Base-by-base conservation (phyloP, 176 grass and related monocot genomes). In the Dendrocalamus sinicus region DNA sequence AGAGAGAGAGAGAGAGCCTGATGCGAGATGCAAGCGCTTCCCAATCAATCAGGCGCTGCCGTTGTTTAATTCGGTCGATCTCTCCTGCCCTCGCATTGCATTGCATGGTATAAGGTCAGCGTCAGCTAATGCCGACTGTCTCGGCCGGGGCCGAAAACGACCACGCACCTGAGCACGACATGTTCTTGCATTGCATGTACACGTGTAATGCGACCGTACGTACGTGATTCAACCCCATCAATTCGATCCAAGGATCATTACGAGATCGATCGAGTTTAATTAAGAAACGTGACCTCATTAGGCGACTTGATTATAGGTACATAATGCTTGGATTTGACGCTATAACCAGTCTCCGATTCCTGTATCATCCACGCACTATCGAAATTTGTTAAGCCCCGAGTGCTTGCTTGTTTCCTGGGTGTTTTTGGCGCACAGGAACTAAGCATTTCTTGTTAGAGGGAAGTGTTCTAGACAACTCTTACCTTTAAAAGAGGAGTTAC, bases 41-140 rank as follows among this genome's bases (percentile, higher is more conserved):
- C 28, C 26, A 28, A 20, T 35, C 26, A 28, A 20, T 35, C 63
- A 14, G 63, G 83, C 83, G 73, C 59, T 73, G 64, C 51, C 65
- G 12, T 70, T 50, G 9, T 61, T 70, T 48, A 76, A 47, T 61
- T 67, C 22, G 70, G 75, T 23, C 20, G 9, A 41, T 23, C 64
- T 15, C 48, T 59, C 70, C 0, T 14, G 3, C 1, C 7, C 51
- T n/a, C 7, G 48, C 16, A 37, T 15, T 63, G 68, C 51, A 23
- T 72, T 16, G 28, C 28, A 30, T 30, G 81, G 87, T 89, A 55
- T 43, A n/a, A 9, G 45, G 87, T 88, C 80, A 5, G 57, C 57
- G 47, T 84, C 87, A 84, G n/a, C 39, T 44, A 19, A 70, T 69
- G 4, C 77, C 45, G 60, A 24, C 19, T 37, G 44, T 51, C 66